phyloP scores from a whole-genome alignment of 2,329 filamentous ascomycete species.

The Penicillium sp. region DNA sequence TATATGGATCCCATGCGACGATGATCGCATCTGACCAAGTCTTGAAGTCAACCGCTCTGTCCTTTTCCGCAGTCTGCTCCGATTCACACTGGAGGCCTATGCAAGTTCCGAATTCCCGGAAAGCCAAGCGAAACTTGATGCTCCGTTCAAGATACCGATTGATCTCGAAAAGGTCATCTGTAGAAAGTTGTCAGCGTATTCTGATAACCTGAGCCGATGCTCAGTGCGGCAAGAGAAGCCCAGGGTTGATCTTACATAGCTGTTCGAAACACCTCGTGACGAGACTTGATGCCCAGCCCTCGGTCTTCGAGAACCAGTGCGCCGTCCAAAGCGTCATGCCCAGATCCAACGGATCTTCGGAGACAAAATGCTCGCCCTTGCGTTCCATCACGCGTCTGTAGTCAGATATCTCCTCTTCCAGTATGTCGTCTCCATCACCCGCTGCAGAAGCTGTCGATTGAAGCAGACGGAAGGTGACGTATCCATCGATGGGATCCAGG shows the following conservation, averaged over 20 bases:
- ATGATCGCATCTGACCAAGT: conserved; percentile 40
- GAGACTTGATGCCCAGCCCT: conserved; percentile 52
- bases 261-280: conserved; percentile 39
- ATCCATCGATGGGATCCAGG: conserved; percentile 59
- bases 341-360: conserved; percentile 57
- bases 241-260: conserved; percentile 34
- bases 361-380: conserved; percentile 49
- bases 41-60: conserved; percentile 34
- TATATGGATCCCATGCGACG: conserved; percentile 42
- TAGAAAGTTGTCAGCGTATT: neutral
- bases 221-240: neutral
- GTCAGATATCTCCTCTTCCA: conserved; percentile 55
- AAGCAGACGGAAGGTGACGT: conserved; percentile 53
- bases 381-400: conserved; percentile 53
- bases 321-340: conserved; percentile 63
- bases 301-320: conserved; percentile 52
- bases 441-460: conserved; percentile 43
- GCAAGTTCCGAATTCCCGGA: conserved; percentile 58
- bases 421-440: conserved; percentile 34
- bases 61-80: conserved; percentile 37
- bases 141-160: conserved; percentile 39
- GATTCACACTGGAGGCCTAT: conserved; percentile 51
- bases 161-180: conserved; percentile 41
- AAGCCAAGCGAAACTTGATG: conserved; percentile 49
- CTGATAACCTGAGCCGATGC: neutral